Evolutionary conservation across 441 rosid genomes (phyloP).

Genomic region (Erodium chrysanthum): DNA sequence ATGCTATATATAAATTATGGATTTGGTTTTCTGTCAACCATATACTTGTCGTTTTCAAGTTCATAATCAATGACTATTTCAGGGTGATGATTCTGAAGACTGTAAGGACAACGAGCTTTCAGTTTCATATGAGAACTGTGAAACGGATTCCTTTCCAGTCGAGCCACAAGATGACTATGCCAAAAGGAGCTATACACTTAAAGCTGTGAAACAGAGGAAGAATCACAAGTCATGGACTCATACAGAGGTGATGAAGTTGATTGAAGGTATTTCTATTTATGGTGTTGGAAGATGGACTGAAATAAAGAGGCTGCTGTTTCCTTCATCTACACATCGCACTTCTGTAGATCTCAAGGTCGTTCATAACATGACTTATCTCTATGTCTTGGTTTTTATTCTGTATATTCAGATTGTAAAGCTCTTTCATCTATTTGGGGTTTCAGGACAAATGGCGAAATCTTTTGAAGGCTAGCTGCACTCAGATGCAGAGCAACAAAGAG

Average conservation of each 20-base stretch:
- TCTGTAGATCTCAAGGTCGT: conserved; percentile 5
- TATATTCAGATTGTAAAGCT: background rate
- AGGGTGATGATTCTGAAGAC: background rate
- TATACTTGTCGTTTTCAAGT: background rate
- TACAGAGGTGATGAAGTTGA: conserved; percentile 6
- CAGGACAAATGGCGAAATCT: conserved; percentile 9
- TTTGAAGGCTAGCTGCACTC: conserved; percentile 3
- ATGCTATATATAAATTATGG: no score
- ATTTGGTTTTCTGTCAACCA: background rate
- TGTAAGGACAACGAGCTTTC: conserved; percentile 4
- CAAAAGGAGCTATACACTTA: background rate
- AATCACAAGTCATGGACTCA: conserved; percentile 3
- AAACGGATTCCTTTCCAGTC: background rate
- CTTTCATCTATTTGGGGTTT: background rate
- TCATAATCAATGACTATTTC: background rate
- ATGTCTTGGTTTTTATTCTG: background rate
- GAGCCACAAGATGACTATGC: conserved; percentile 6
- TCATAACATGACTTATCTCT: background rate
- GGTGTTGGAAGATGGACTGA: conserved; percentile 6
- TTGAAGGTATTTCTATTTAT: conserved; percentile 5
- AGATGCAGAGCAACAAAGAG: background rate
- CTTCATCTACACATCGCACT: conserved; percentile 6
- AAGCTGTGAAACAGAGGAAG: conserved; percentile 2
- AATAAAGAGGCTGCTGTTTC: conserved; percentile 7
- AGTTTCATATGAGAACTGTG: background rate